These are phyloP conservation scores for Penicillium griseofulvum DNA, from an alignment of 2,329 filamentous ascomycete species.

Conservation along the genomic window DNA sequence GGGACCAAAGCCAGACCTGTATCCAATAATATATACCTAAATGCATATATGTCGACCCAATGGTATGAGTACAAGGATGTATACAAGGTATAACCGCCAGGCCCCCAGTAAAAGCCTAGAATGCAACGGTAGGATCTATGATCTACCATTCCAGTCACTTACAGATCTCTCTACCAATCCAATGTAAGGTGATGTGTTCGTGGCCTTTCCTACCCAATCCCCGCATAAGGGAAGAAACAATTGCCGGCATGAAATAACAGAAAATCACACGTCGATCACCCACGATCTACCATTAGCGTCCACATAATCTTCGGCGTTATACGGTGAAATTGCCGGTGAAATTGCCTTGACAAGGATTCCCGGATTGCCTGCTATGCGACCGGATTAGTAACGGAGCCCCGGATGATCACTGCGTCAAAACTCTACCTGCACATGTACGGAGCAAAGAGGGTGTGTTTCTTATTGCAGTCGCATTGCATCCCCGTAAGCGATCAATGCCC, in stretches of 20 bases:
- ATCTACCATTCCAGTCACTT: constrained; percentile 12
- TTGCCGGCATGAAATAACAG: constrained; percentile 10
- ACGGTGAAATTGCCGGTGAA: background rate
- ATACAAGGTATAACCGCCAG: background rate
- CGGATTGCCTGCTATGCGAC: background rate
- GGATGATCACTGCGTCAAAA: background rate
- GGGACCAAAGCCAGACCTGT: background rate
- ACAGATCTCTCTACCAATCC: background rate
- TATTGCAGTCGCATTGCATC: background rate
- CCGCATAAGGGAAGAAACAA: constrained; percentile 9
- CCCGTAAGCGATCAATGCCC: background rate
- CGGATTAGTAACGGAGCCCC: background rate
- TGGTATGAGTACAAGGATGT: background rate
- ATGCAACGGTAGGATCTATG: constrained; percentile 22
- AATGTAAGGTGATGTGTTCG: background rate
- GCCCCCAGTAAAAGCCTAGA: background rate
- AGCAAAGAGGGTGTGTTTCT: background rate
- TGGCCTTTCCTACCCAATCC: constrained; percentile 2
- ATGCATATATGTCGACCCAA: background rate
- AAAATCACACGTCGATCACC: constrained; percentile 13
- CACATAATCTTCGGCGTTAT: background rate
- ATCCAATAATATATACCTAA: background rate
- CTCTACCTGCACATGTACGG: background rate
- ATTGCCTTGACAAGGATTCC: background rate
- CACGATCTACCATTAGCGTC: constrained; percentile 18